Conservation (phyloP, 768 basidiomycete species). For the Boletus fagicola region DNA sequence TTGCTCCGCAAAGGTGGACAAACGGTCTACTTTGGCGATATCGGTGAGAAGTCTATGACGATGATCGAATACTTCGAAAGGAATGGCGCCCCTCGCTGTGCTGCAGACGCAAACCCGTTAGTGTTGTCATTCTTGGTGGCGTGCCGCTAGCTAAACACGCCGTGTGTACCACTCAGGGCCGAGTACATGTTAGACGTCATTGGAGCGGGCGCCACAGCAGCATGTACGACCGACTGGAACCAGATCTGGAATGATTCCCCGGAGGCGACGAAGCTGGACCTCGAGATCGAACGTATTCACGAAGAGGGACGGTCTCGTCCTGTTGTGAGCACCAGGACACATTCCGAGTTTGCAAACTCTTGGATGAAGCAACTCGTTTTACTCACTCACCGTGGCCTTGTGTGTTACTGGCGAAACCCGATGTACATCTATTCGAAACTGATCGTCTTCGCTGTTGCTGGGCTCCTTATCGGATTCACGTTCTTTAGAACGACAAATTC, state of each 20-base stretch:
- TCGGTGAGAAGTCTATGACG: slow-evolving; percentile 23
- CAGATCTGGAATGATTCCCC: slow-evolving; percentile 45
- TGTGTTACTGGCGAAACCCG: slow-evolving; percentile 41
- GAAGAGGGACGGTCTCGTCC: slow-evolving; percentile 32
- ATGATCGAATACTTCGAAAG: slow-evolving; percentile 26
- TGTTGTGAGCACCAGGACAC: slow-evolving; percentile 19
- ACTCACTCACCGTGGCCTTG: slow-evolving; percentile 33
- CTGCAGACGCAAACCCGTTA: slow-evolving; percentile 25
- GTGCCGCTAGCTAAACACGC: background rate
- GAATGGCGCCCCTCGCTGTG: slow-evolving; percentile 22
- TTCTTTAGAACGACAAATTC: slow-evolving; percentile 38
- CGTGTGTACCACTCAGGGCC: slow-evolving; percentile 30
- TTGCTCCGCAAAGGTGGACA: slow-evolving; percentile 54
- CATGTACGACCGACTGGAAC: slow-evolving; percentile 47
- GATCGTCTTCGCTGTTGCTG: slow-evolving; percentile 33
- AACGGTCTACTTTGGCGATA: slow-evolving; percentile 65
- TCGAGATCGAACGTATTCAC: slow-evolving; percentile 46
- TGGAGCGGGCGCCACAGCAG: slow-evolving; percentile 53
- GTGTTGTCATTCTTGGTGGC: slow-evolving; percentile 7
- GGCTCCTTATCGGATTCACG: slow-evolving; percentile 43
- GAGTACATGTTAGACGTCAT: slow-evolving; percentile 53
- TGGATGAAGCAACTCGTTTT: slow-evolving; percentile 38
- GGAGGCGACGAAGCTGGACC: slow-evolving; percentile 37
- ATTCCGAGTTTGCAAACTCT: slow-evolving; percentile 37
- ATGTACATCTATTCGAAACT: slow-evolving; percentile 41